phyloP scores from a whole-genome alignment of 1,284 basidiomycete genomes.

The Kalmanozyma brasiliensis region DNA sequence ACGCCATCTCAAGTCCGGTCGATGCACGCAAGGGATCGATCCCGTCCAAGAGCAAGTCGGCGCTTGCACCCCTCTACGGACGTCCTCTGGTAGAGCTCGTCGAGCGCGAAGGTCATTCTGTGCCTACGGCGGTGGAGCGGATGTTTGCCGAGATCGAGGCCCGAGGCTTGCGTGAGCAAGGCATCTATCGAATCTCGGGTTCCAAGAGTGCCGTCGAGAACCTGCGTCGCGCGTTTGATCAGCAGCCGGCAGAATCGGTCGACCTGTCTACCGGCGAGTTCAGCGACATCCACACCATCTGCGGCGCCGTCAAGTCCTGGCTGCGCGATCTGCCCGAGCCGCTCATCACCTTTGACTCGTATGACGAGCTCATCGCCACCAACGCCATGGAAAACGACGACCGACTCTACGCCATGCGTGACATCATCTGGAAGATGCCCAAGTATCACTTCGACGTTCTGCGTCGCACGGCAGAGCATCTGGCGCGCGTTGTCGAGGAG shows the following conservation, averaged over 20 bases:
- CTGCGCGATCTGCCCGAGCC: slow-evolving; percentile 67
- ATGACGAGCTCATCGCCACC: slow-evolving; percentile 61
- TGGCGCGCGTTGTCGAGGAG: slow-evolving; percentile 59
- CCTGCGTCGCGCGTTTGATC: slow-evolving; percentile 52
- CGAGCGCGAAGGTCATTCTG: slow-evolving; percentile 48
- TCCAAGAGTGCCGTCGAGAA: slow-evolving; percentile 60
- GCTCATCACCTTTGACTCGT: slow-evolving; percentile 63
- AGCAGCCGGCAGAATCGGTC: slow-evolving; percentile 52
- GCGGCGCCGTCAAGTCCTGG: slow-evolving; percentile 65
- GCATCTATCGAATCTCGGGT: slow-evolving; percentile 67
- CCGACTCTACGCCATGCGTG: slow-evolving; percentile 61
- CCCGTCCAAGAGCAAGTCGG: slow-evolving; percentile 11
- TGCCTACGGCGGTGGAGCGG: slow-evolving; percentile 62
- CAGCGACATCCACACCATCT: slow-evolving; percentile 65
- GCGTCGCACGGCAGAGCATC: slow-evolving; percentile 59
- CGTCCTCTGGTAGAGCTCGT: slow-evolving; percentile 50
- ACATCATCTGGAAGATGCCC: slow-evolving; percentile 63
- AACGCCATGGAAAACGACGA: slow-evolving; percentile 62
- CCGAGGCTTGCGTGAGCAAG: slow-evolving; percentile 64
- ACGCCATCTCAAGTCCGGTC: slow-evolving; percentile 11
- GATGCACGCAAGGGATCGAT: slow-evolving; percentile 23
- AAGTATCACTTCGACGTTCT: slow-evolving; percentile 61
- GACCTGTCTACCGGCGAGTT: slow-evolving; percentile 56
- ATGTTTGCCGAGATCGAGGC: slow-evolving; percentile 66
- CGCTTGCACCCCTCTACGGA: slow-evolving; percentile 50